Evolutionary conservation across 352 stramenopile species (phyloP), one percentile per base, ranked within the genome.

Genomic region (Globisporangium paroecandrum): DNA sequence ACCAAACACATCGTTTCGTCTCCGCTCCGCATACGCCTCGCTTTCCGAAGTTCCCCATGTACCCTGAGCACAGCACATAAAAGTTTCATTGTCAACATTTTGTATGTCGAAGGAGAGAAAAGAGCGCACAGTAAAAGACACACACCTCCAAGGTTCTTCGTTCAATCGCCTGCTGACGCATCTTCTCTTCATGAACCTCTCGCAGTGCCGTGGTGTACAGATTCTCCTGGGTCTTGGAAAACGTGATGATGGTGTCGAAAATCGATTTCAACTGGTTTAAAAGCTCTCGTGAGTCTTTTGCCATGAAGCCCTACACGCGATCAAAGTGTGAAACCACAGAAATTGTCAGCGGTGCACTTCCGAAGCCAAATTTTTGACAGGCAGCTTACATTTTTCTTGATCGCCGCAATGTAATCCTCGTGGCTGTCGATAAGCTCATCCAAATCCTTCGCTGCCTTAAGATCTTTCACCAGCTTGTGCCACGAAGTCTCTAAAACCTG

Each of bases 361-460:
- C 41, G n/a, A 49, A 49, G 1, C 41, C 41, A 49, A 0, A 22
- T 49, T 49, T 20, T n/a, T 20, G 41, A 46, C 24, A 13, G 27
- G 6, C 22, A 36, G 54, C 79, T 49, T 74, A 94, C 89, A 66
- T 96, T 95, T 60, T 90, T 77, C 59, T 95, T 93, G 74, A 97
- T 93, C 1, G 94, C 87, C 24, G 83, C 63, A 38, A 99, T 91
- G 71, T 99, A 99, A 4, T 88, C 76, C 69, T 98, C 88, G 66
- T 99, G 97, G 46, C 95, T 97, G 69, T 89, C 78, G 66, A 99
- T 98, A 24, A 99, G 77, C 66, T 97, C 90, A 71, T 99, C 97
- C 62, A 99, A 77, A 64, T 98, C 94, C 24, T 86, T 89, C 15
- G 97, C 93, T 36, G 85, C 83, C 13, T 97, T 87, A 18, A 99